Evolutionary conservation across 768 basidiomycete genomes (phyloP).

Genomic region (Omphalotus guepiniiformis): DNA sequence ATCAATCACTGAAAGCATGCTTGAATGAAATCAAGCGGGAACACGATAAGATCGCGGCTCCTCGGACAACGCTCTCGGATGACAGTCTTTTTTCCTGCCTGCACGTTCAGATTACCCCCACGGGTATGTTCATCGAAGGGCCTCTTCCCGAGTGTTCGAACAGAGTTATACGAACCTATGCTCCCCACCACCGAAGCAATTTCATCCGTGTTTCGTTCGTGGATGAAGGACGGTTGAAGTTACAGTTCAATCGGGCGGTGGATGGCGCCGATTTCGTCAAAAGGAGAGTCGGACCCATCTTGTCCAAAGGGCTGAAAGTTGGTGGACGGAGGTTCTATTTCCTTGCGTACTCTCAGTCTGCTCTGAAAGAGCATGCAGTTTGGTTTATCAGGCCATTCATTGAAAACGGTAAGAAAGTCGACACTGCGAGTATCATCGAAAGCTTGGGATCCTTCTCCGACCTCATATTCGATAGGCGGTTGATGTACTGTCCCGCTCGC

Average conservation of each 20-base stretch:
- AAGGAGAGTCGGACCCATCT: slow-evolving; percentile 41
- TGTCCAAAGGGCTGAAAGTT: slow-evolving; percentile 43
- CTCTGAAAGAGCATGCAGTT: slow-evolving; percentile 62
- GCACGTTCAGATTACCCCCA: slow-evolving; percentile 52
- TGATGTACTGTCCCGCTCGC: slow-evolving; percentile 62
- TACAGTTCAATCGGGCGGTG: slow-evolving; percentile 26
- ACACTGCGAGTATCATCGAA: slow-evolving; percentile 48
- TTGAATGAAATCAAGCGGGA: slow-evolving; percentile 25
- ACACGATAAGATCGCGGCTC: slow-evolving; percentile 11
- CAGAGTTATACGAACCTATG: slow-evolving; percentile 52
- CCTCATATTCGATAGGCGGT: slow-evolving; percentile 36
- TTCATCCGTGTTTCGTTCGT: slow-evolving; percentile 62
- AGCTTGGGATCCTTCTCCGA: slow-evolving; percentile 51
- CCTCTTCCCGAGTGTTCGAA: slow-evolving; percentile 60
- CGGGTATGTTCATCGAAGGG: slow-evolving; percentile 46
- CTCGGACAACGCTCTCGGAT: slow-evolving; percentile 13
- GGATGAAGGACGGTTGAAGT: slow-evolving; percentile 52
- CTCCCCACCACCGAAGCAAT: slow-evolving; percentile 36
- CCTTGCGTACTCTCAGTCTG: slow-evolving; percentile 71
- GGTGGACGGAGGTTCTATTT: slow-evolving; percentile 55
- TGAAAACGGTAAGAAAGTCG: slow-evolving; percentile 23
- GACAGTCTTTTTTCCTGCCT: slow-evolving; percentile 36
- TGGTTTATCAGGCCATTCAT: slow-evolving; percentile 63
- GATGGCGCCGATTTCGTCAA: slow-evolving; percentile 34
- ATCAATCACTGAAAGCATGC: slow-evolving; percentile 25